Evolutionary conservation across 1,284 basidiomycete species (phyloP).

Genomic region (Ustilago nuda): DNA sequence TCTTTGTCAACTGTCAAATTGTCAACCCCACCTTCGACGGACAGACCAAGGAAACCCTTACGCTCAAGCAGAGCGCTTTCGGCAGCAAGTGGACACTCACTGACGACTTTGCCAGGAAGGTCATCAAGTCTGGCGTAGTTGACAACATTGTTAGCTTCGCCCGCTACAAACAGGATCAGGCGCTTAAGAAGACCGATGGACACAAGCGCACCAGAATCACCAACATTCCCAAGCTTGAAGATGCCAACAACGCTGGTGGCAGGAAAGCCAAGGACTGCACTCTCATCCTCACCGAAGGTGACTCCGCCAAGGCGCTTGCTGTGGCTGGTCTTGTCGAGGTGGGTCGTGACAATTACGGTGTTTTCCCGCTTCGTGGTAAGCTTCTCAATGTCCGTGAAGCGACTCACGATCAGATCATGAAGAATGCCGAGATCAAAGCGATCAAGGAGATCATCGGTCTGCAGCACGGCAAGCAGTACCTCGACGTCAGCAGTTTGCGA

Average conservation of each 20-base stretch:
- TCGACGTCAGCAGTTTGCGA: slow-evolving; percentile 78
- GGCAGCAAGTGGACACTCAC: slow-evolving; percentile 86
- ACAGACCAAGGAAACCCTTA: slow-evolving; percentile 98
- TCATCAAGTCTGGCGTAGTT: slow-evolving; percentile 88
- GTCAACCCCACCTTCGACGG: slow-evolving; percentile 99
- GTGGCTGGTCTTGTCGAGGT: slow-evolving; percentile 94
- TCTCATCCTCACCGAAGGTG: slow-evolving; percentile 97
- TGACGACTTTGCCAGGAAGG: slow-evolving; percentile 96
- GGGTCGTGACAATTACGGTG: slow-evolving; percentile 95
- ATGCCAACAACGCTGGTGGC: slow-evolving; percentile 97
- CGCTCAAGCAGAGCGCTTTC: slow-evolving; percentile 88
- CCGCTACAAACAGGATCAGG: slow-evolving; percentile 94
- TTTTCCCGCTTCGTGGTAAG: slow-evolving; percentile 97
- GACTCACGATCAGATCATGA: slow-evolving; percentile 93
- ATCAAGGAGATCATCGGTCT: slow-evolving; percentile 98
- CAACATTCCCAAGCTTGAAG: slow-evolving; percentile 92
- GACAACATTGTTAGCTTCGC: slow-evolving; percentile 96
- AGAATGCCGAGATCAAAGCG: slow-evolving; percentile 95
- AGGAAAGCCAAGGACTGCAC: slow-evolving; percentile 83
- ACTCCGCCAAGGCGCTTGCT: slow-evolving; percentile 96
- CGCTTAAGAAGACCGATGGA: slow-evolving; percentile 97
- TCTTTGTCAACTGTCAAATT: slow-evolving; percentile 95
- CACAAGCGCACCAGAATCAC: slow-evolving; percentile 81
- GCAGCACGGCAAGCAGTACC: slow-evolving; percentile 92
- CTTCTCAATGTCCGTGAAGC: slow-evolving; percentile 97